Conservation (phyloP, 2,329 filamentous ascomycete genomes). For the Apiospora rasikravindrae region DNA sequence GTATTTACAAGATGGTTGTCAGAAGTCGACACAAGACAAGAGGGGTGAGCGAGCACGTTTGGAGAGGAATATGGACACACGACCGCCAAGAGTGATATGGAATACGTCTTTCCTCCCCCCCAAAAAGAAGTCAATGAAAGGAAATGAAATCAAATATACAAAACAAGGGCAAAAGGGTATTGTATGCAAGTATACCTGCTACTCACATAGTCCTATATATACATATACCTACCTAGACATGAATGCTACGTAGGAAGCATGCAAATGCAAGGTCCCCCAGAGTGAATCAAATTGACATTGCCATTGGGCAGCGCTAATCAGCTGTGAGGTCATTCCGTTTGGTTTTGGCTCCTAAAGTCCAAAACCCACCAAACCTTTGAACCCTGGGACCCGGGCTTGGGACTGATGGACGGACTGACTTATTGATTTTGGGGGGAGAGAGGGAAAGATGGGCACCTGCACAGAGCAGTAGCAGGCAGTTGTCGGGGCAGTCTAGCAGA, state of each 20-base stretch:
- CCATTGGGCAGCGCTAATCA: conserved; percentile 15
- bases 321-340: conserved; percentile 16
- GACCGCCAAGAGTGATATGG: not conserved
- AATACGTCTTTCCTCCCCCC: not conserved
- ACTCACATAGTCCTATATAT: not conserved
- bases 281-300: conserved; percentile 9
- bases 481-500: too few species aligned
- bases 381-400: not conserved
- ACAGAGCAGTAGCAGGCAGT: too few species aligned
- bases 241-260: not conserved
- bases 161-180: not conserved
- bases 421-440: not conserved
- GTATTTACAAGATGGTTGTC: not conserved
- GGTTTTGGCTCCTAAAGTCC: not conserved
- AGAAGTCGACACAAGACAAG: not conserved
- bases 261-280: conserved; percentile 15
- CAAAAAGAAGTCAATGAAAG: not conserved
- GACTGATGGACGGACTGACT: not conserved
- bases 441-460: not conserved
- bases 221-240: too few species aligned
- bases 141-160: not conserved
- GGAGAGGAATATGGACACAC: not conserved
- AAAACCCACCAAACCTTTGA: not conserved
- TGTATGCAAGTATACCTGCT: not conserved
- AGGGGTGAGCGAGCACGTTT: not conserved